These are phyloP conservation scores for Aspergillus sp. DNA, from an alignment of 2,329 filamentous ascomycete species.

Conservation along the genomic window DNA sequence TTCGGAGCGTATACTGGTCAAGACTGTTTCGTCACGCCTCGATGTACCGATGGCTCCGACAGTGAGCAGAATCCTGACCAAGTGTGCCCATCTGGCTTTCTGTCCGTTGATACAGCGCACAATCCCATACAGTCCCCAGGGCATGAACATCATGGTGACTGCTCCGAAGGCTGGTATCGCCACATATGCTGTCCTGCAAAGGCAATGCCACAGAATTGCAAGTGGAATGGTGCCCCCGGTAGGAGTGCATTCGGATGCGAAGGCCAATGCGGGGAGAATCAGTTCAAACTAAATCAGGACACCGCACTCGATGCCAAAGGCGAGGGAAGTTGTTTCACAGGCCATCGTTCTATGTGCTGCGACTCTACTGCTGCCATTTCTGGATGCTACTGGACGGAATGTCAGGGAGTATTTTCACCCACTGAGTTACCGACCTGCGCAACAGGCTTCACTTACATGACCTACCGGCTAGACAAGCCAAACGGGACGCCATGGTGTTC, in stretches of 20 bases:
- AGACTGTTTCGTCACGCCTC: conserved; percentile 13
- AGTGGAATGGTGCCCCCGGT: conserved; percentile 25
- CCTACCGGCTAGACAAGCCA: conserved; percentile 17
- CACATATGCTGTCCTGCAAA: conserved; percentile 31
- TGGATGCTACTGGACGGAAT: conserved; percentile 12
- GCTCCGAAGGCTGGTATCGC: conserved; percentile 23
- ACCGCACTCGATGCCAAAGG: conserved; percentile 15
- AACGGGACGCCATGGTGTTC: conserved; percentile 10
- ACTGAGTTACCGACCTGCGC: conserved; percentile 3
- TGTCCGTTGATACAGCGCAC: conserved; percentile 16
- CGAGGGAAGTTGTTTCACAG: conserved; percentile 12
- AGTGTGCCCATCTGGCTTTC: conserved; percentile 21
- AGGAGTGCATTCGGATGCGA: conserved; percentile 13
- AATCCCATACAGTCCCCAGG: conserved; percentile 8
- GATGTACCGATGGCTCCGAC: conserved; percentile 22
- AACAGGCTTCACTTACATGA: conserved; percentile 5
- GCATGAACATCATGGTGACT: conserved; percentile 11
- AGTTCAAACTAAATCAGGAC: conserved; percentile 20
- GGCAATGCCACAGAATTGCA: conserved; percentile 27
- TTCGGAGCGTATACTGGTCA: not conserved
- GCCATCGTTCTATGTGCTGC: conserved; percentile 20
- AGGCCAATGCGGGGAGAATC: conserved; percentile 8
- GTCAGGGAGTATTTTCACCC: conserved; percentile 17
- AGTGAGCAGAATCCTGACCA: conserved; percentile 18
- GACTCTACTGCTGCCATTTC: not conserved